These are phyloP conservation scores for Fusarium concolor DNA, from an alignment of 2,329 filamentous ascomycete genomes.

Conservation along the genomic window DNA sequence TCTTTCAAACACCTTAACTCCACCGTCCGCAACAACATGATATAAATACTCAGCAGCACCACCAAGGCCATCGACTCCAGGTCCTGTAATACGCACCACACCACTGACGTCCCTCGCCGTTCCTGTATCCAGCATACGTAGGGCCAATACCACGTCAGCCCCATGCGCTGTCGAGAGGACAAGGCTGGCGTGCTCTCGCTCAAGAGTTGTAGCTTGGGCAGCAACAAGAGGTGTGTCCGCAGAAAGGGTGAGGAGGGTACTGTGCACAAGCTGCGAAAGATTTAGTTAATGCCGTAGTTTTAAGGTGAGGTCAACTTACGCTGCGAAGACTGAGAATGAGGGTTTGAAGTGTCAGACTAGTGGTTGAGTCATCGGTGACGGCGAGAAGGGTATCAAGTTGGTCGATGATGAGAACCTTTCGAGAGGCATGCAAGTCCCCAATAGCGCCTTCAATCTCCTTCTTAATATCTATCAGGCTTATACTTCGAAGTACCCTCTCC, in stretches of 20 bases:
- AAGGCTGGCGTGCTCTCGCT: constrained; percentile 78
- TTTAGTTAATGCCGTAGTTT: background rate
- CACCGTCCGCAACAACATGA: constrained; percentile 81
- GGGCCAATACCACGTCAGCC: constrained; percentile 76
- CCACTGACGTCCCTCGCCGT: constrained; percentile 92
- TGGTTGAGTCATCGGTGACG: constrained; percentile 60
- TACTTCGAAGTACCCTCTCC: constrained; percentile 47
- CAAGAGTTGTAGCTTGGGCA: constrained; percentile 70
- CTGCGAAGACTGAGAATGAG: constrained; percentile 70
- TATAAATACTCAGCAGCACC: constrained; percentile 82
- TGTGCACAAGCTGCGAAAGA: constrained; percentile 66
- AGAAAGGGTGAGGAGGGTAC: constrained; percentile 74
- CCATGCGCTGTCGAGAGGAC: constrained; percentile 78
- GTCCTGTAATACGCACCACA: constrained; percentile 78
- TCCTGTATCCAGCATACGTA: constrained; percentile 85
- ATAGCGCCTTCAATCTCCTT: constrained; percentile 56
- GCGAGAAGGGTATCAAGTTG: constrained; percentile 74
- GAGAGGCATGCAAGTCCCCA: constrained; percentile 48
- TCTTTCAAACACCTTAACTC: constrained; percentile 85
- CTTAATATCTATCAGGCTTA: constrained; percentile 53
- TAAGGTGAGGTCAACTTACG: constrained; percentile 58
- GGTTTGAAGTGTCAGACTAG: constrained; percentile 62
- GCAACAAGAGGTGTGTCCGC: constrained; percentile 79
- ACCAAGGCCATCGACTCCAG: constrained; percentile 45
- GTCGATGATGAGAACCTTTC: constrained; percentile 72